Base-by-base conservation (phyloP, 139 green algal genomes). In the Chlamydomonas sphaeroides region DNA sequence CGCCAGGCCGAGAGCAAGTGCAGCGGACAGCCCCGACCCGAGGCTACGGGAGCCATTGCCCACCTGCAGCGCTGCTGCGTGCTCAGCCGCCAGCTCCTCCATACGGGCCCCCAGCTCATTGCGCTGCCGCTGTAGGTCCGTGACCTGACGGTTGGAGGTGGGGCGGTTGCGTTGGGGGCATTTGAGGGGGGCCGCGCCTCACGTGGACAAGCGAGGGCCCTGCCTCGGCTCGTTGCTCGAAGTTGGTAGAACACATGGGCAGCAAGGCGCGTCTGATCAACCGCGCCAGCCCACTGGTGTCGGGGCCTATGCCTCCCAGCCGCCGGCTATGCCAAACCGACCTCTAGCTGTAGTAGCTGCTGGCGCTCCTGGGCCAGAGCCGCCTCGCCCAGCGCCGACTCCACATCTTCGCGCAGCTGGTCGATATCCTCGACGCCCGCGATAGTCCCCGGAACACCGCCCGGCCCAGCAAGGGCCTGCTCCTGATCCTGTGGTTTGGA, bases 381-480 rank as follows among this genome's bases (percentile, higher is more conserved):
- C n/a, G 90, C 88, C 74, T 97, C 92, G 21, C 86, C 82, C 49
- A 91, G 81, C 26, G 93, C 92, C 42, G 89, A 73, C 73, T 97
- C 92, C 36, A 90, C 89, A 73, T 97, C 93, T 51, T 96, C 92
- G 5, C 86, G 81, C 76, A 97, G 84, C 65, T 77, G 45, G 23
- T 91, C 80, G 20, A 94, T 85, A 30, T 85, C 76, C 23, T 72
- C 67, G 36, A 45, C 65, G n/a, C 39, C 77, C 10, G 53, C 70
- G 28, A n/a, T 21, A 17, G 32, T 41, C 10, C 69, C 35, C 28
- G 18, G 35, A n/a, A 68, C 8, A 4, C 65, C 15, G 15, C 65
- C 65, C 35, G 53, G 28, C 2, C 32, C 65, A 21, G 61, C 36
- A 3, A 72, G 36, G 8, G 49, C 75, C 15, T 30, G 56, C 67